Evolutionary conservation across 2,329 filamentous ascomycete species (phyloP).

Genomic region (Ceratocystis eucalypticola): DNA sequence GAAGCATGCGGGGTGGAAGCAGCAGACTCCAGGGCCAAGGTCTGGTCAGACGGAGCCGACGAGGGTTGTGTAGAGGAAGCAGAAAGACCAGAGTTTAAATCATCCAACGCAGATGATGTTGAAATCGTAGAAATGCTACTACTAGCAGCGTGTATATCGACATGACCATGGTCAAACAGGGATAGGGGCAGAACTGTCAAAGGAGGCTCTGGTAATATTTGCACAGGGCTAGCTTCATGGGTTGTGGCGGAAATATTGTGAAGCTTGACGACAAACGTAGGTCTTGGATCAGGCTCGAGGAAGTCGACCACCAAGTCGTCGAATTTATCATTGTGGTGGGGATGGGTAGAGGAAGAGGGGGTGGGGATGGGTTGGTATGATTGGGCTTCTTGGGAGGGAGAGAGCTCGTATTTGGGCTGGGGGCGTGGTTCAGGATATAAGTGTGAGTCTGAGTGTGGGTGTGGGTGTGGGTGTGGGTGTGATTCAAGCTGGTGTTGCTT

Average conservation of each 20-base stretch:
- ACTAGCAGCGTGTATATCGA: not conserved
- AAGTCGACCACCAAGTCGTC: slow-evolving; percentile 27
- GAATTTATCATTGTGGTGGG: not conserved
- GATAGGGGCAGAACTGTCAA: not conserved
- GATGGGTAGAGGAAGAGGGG: not conserved
- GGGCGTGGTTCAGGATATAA: not conserved
- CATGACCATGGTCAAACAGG: slow-evolving; percentile 8
- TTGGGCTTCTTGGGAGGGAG: not conserved
- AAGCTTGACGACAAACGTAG: slow-evolving; percentile 28
- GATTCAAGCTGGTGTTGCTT: not conserved
- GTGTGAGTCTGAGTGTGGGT: not conserved
- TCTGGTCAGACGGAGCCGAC: not conserved
- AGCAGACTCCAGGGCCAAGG: not conserved
- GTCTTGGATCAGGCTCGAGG: slow-evolving; percentile 31
- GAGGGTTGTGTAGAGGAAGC: slow-evolving; percentile 11
- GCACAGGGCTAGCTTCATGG: not conserved
- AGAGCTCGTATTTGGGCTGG: not conserved
- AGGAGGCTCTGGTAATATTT: not conserved
- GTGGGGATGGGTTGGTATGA: not conserved
- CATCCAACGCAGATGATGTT: slow-evolving; percentile 10
- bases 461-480: not conserved
- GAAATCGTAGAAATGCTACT: slow-evolving; percentile 11
- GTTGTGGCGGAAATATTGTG: not conserved
- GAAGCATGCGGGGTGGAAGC: not conserved
- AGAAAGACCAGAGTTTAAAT: slow-evolving; percentile 16